Conservation (phyloP, 495 filamentous ascomycete genomes). For the Tuber microsphaerosporum region DNA sequence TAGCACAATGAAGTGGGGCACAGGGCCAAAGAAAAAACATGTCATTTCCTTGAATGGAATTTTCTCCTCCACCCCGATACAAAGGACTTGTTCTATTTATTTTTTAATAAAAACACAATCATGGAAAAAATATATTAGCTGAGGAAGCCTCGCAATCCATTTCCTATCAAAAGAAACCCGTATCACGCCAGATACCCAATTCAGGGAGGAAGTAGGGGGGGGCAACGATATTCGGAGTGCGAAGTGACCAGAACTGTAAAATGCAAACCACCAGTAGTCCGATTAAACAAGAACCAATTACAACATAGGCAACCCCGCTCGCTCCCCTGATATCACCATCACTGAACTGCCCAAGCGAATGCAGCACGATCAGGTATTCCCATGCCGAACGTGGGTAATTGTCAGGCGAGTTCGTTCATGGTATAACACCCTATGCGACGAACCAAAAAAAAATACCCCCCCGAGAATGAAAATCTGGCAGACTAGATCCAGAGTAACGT, state of each 20-base stretch:
- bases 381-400: background rate
- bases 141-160: background rate
- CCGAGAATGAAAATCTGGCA: no score
- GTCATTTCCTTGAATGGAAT: background rate
- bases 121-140: background rate
- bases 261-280: background rate
- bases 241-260: background rate
- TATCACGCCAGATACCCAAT: background rate
- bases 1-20: background rate
- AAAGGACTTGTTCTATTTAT: background rate
- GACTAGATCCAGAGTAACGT: no score
- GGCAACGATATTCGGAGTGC: background rate
- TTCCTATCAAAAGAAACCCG: background rate
- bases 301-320: background rate
- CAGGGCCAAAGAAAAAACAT: background rate
- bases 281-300: background rate
- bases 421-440: no score
- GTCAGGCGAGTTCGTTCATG: no score
- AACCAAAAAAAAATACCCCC: no score
- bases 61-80: background rate
- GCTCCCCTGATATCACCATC: background rate
- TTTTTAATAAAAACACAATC: background rate
- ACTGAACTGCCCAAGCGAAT: background rate
- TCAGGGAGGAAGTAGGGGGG: background rate
- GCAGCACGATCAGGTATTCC: background rate